These are phyloP conservation scores for Plenodomus tracheiphilus DNA, from an alignment of 2,329 filamentous ascomycete species.

Conservation along the genomic window DNA sequence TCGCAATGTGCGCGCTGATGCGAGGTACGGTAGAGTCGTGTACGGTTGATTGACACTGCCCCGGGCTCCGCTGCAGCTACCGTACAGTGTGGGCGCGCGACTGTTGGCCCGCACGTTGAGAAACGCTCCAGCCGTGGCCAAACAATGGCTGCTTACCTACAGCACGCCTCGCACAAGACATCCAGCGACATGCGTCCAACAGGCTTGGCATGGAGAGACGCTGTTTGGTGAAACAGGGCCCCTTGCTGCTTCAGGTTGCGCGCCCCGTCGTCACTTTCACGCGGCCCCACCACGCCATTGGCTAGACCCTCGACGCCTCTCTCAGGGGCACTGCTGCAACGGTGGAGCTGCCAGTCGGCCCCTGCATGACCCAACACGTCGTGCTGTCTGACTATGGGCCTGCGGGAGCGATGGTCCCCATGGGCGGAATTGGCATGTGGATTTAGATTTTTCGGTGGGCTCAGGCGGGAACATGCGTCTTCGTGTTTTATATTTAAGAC, in stretches of 20 bases:
- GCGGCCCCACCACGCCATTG: slow-evolving; percentile 17
- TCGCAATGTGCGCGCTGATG: background rate
- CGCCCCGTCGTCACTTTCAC: slow-evolving; percentile 25
- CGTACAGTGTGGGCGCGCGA: background rate
- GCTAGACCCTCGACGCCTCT: slow-evolving; percentile 21
- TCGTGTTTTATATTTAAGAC: slow-evolving; percentile 21
- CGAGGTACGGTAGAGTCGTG: background rate
- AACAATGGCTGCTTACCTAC: slow-evolving; percentile 7
- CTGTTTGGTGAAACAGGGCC: slow-evolving; percentile 32
- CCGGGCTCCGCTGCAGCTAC: no score
- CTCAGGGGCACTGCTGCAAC: slow-evolving; percentile 28
- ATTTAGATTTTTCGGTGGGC: slow-evolving; percentile 19
- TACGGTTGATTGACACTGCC: background rate
- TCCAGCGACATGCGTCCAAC: slow-evolving; percentile 7
- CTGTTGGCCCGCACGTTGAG: background rate
- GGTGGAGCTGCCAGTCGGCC: slow-evolving; percentile 11
- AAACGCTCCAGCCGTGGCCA: background rate
- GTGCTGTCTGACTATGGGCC: slow-evolving; percentile 12
- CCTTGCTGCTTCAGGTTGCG: slow-evolving; percentile 24
- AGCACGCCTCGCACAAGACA: background rate
- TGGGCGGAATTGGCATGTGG: slow-evolving; percentile 19
- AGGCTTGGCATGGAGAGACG: slow-evolving; percentile 17
- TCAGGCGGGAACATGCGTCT: slow-evolving; percentile 6
- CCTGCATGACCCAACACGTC: slow-evolving; percentile 20
- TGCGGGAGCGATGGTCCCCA: slow-evolving; percentile 19